Base-by-base conservation (phyloP, 2,329 filamentous ascomycete species). In the Xylariaceae sp. region DNA sequence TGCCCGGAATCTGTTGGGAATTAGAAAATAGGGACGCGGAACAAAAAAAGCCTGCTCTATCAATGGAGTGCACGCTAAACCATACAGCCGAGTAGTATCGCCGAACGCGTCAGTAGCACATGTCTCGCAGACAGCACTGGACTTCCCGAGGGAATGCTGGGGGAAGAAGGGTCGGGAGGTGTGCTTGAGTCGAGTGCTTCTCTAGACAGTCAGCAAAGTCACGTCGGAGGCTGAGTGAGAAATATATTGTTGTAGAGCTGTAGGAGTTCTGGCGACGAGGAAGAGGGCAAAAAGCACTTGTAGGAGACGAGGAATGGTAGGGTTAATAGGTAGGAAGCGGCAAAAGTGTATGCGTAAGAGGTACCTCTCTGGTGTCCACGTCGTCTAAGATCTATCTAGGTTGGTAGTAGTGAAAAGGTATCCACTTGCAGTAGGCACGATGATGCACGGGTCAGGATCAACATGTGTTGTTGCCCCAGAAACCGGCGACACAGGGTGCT, bases 21-120 rank as follows among this genome's bases (percentile, higher is more conserved):
- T 57, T 53, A 61, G 54, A 53, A 51, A 56, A 65, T 52, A 51
- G 49, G 47, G 23, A 47, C 60, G 58, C 59, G 64, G 66, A 64
- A 64, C 64, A 64, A 63, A 59, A 50, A 34, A 67, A 66, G 63
- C 58, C 60, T 49, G 57, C 47, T 62, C 51, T 64, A 66, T 54
- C 59, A 53, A 66, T 63, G 55, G 55, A 58, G 56, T 11, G 49
- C 62, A 59, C 55, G 62, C 61, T 56, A n/a, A 63, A 61, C 65
- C 58, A 52, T 66, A 60, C 56, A 56, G 59, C 64, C 53, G n/a
- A 59, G 45, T 51, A 59, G 51, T 51, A 59, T 58, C 59, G 61
- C 62, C 56, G 65, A 51, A 60, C 58, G 57, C 47, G 59, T 52
- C 58, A 55, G 62, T 54, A 61, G 61, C 34, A 62, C 63, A 66